Conservation (phyloP, 2,329 filamentous ascomycete genomes). For the Calonectria montana region DNA sequence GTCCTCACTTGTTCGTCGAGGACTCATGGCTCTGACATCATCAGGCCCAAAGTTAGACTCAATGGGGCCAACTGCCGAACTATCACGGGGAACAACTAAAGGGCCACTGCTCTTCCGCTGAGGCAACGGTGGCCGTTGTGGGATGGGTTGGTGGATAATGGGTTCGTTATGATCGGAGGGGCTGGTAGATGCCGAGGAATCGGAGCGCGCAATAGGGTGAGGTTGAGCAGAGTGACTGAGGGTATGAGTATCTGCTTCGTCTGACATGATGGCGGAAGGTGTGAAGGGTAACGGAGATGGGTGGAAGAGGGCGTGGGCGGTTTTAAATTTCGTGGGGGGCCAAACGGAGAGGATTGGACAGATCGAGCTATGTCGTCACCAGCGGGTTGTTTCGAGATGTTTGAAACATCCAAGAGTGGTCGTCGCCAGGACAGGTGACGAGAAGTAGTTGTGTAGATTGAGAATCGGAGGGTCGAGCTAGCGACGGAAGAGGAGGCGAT, state of each 20-base stretch:
- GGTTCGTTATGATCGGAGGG: conserved; percentile 51
- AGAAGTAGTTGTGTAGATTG: background rate
- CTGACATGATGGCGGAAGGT: conserved; percentile 31
- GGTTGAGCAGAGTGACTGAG: conserved; percentile 39
- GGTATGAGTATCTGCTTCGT: conserved; percentile 39
- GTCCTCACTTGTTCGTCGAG: conserved; percentile 89
- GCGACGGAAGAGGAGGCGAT: conserved; percentile 1
- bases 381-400: conserved; percentile 20
- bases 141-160: conserved; percentile 62
- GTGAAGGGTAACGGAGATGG: background rate
- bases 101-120: conserved; percentile 85
- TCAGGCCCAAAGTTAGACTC: conserved; percentile 84
- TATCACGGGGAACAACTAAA: conserved; percentile 84
- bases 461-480: conserved; percentile 1
- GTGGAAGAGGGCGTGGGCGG: background rate
- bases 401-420: conserved; percentile 24
- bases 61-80: conserved; percentile 76
- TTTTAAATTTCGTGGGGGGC: background rate
- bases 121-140: conserved; percentile 73
- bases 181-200: conserved; percentile 49
- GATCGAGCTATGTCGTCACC: conserved; percentile 20
- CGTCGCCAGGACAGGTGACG: conserved; percentile 9
- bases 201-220: conserved; percentile 52
- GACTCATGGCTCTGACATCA: conserved; percentile 95
- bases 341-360: background rate